Evolutionary conservation across 495 filamentous ascomycete species (phyloP), one percentile per base, ranked within the genome.

Genomic region (Podospora pseudoanserina): DNA sequence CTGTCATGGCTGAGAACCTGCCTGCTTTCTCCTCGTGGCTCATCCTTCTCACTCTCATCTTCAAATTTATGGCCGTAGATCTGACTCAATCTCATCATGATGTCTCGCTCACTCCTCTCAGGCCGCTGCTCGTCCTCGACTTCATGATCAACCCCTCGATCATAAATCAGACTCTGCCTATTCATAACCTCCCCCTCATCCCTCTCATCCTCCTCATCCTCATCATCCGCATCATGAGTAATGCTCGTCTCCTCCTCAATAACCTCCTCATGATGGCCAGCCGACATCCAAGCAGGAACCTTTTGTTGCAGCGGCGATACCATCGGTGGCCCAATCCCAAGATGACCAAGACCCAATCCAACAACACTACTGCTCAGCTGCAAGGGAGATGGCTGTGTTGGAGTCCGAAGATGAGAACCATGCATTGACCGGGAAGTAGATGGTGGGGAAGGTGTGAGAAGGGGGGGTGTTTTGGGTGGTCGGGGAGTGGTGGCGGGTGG

Each of bases 191-290:
- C 19, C 18, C 18, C 18, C 27, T 66, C 67, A 13, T 64, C 65
- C 30, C 60, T 23, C 18, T 39, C 59, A 23, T 61, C 63, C 49
- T 26, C 63, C n/a, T 69, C 68, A n/a, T 62, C 64, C 18, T 66
- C 68, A 54, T 70, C 68, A 60, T 66, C 68, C 5, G 59, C 68
- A 26, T 70, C 60, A 19, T 70, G 34, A 4, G 23, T 27, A 61
- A 19, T 9, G 27, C 26, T 65, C 19, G 49, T 30, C 7, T 57
- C 23, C 9, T 57, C 26, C 16, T 18, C 16, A 19, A 15, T 49
- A 18, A n/a, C 15, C 15, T 32, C 28, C 16, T 61, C 23, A 32
- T 44, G 61, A 11, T 63, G 20, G 6, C 27, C 9, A 4, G 27
- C 16, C 19, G 61, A 63, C 32, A 44, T 19, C 61, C 61, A 63